Evolutionary conservation across 2,329 filamentous ascomycete species (phyloP).

Genomic region (Ceratocystis ficicola): DNA sequence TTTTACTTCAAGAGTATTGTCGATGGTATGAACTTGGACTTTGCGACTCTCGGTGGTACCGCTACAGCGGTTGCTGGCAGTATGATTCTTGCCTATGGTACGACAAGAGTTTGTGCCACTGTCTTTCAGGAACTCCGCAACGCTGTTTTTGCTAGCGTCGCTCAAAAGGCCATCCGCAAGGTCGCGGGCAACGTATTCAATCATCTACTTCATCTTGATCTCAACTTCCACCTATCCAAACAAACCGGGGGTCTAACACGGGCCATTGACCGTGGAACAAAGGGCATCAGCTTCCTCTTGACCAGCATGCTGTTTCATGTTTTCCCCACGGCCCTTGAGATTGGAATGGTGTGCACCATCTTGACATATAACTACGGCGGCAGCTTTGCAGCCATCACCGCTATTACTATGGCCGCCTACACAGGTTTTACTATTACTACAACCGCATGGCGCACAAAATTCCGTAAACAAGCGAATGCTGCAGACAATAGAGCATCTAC

Average conservation of each 20-base stretch:
- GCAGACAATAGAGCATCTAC: conserved; percentile 94
- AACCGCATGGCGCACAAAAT: conserved; percentile 94
- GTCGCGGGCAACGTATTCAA: conserved; percentile 89
- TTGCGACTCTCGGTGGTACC: conserved; percentile 73
- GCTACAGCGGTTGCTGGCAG: conserved; percentile 79
- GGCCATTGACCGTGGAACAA: conserved; percentile 92
- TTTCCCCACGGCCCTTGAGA: conserved; percentile 84
- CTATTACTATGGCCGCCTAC: conserved; percentile 82
- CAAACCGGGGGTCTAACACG: conserved; percentile 90
- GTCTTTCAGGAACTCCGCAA: conserved; percentile 90
- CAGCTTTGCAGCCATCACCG: conserved; percentile 84
- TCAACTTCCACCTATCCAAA: conserved; percentile 85
- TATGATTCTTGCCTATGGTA: conserved; percentile 87
- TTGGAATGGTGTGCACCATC: conserved; percentile 90
- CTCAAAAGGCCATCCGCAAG: conserved; percentile 85
- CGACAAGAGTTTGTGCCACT: conserved; percentile 75
- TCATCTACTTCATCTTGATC: conserved; percentile 74
- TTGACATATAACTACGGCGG: conserved; percentile 90
- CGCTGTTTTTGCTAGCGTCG: conserved; percentile 90
- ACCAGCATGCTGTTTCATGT: conserved; percentile 99
- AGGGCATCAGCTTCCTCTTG: conserved; percentile 92
- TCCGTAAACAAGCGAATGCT: conserved; percentile 85
- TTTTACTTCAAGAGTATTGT: conserved; percentile 99
- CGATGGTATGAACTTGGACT: conserved; percentile 94
- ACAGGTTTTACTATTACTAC: conserved; percentile 95